Base-by-base conservation (phyloP, 768 basidiomycete species). In the Tricholoma sp. region DNA sequence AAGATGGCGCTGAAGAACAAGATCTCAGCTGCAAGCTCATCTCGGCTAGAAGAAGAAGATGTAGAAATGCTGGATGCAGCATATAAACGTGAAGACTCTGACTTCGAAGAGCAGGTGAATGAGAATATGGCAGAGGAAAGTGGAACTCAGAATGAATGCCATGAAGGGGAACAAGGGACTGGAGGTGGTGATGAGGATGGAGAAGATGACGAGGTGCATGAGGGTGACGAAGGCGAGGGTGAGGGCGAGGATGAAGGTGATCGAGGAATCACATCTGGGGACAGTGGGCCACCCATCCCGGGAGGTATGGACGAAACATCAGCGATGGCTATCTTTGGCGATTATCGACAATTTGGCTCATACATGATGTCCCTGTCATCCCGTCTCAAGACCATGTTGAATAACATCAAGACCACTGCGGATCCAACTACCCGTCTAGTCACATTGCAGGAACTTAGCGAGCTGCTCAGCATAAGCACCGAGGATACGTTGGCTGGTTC, bases 401-500 rank as follows among this genome's bases (percentile, higher is more conserved):
- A 81, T 71, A 91, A 91, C 71, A 91, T 96, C 83, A 89, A 90
- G 72, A 68, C 83, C 21, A 85, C 86, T 27, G 89, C 91, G 31
- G 91, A 91, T 68, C 86, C 91, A 10, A 91, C 89, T 0, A 89
- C 86, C 39, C 88, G 94, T 50, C 83, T 98, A 27, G 74, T 93
- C 45, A 94, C 95, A 4, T 76, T 99, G 27, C 94, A 98, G 67
- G 96, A 99, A 66, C 81, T 97, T 53, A 94, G 91, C 74, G 96
- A 98, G 69, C 72, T 98, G 32, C 83, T 99, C 56, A 91, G 91
- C 59, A 95, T 98, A 74, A 93, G 92, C 71, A 98, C 94, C 2
- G 96, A 98, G 73, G 97, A 99, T 69, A 98, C 94, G 6, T 77
- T 99, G 47, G 90, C 92, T 8, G 94, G 94, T 41, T 95, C 91